Conservation (phyloP, 1,284 basidiomycete species). For the Malassezia equina region DNA sequence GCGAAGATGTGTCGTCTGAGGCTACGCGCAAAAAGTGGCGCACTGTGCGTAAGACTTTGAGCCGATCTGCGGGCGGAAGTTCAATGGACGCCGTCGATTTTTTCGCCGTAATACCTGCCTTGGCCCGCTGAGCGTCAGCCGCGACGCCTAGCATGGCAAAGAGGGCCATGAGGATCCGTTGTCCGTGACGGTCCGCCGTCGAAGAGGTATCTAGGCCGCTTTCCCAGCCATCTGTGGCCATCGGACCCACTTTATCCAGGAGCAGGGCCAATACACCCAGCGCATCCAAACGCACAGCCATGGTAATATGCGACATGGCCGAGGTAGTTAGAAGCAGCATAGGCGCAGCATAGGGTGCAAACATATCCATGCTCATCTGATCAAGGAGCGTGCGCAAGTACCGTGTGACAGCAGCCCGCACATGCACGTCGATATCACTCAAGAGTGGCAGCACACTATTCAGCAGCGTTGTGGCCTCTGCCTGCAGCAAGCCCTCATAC, state of each 20-base stretch:
- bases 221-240: constrained; percentile 29
- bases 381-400: constrained; percentile 63
- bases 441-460: constrained; percentile 63
- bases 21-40: constrained; percentile 3
- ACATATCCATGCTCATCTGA: constrained; percentile 55
- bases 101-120: not conserved
- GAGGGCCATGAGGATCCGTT: constrained; percentile 32
- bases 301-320: constrained; percentile 86
- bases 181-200: constrained; percentile 21
- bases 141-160: constrained; percentile 37
- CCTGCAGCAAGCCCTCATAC: constrained; percentile 56
- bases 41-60: not conserved
- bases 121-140: constrained; percentile 7
- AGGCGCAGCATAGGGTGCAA: constrained; percentile 59
- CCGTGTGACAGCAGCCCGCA: constrained; percentile 50
- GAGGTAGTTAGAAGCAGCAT: constrained; percentile 75
- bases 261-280: constrained; percentile 70
- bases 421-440: constrained; percentile 54
- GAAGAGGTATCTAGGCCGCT: constrained; percentile 16
- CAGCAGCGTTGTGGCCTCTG: constrained; percentile 59
- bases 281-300: constrained; percentile 82
- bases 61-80: not conserved
- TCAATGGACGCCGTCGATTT: constrained; percentile 7
- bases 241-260: constrained; percentile 61
- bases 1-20: not conserved